These are phyloP conservation scores for Saururus chinensis DNA, from an alignment of 164 flowering plant genomes.

Conservation along the genomic window DNA sequence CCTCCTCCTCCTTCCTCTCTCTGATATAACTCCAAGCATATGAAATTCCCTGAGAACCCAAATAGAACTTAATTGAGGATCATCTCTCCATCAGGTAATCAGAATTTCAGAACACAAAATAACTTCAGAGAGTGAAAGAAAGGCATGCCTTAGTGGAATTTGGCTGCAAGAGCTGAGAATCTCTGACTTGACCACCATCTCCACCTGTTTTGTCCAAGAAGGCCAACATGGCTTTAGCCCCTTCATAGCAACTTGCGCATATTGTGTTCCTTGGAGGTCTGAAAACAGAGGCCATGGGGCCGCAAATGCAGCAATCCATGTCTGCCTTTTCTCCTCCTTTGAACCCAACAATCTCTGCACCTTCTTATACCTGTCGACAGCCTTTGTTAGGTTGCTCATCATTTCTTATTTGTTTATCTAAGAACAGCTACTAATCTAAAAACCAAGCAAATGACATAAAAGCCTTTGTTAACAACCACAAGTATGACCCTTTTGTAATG, in stretches of 20 bases:
- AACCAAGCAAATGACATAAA: not conserved
- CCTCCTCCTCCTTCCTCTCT: slow-evolving; percentile 46
- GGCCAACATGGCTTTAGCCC: slow-evolving; percentile 37
- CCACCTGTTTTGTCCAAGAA: slow-evolving; percentile 27
- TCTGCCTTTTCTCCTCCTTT: not conserved
- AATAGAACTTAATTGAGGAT: not conserved
- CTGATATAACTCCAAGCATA: slow-evolving; percentile 44
- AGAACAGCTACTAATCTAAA: no score
- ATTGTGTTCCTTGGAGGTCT: slow-evolving; percentile 76
- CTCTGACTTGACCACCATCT: slow-evolving; percentile 5
- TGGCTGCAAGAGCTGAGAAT: slow-evolving; percentile 14
- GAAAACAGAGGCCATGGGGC: slow-evolving; percentile 39
- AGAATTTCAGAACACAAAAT: not conserved
- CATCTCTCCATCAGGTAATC: not conserved
- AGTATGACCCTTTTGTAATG: no score
- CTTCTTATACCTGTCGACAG: slow-evolving; percentile 4
- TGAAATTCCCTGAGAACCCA: slow-evolving; percentile 35
- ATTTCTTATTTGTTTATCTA: not conserved
- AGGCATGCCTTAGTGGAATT: slow-evolving; percentile 42
- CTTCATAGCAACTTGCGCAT: slow-evolving; percentile 61
- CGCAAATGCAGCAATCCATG: slow-evolving; percentile 64
- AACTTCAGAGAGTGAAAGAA: not conserved
- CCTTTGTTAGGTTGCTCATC: not conserved
- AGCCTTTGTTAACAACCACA: not conserved
- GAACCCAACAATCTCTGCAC: slow-evolving; percentile 17